These are phyloP conservation scores for Phytopythium montanum DNA, from an alignment of 352 stramenopile genomes.

Conservation along the genomic window DNA sequence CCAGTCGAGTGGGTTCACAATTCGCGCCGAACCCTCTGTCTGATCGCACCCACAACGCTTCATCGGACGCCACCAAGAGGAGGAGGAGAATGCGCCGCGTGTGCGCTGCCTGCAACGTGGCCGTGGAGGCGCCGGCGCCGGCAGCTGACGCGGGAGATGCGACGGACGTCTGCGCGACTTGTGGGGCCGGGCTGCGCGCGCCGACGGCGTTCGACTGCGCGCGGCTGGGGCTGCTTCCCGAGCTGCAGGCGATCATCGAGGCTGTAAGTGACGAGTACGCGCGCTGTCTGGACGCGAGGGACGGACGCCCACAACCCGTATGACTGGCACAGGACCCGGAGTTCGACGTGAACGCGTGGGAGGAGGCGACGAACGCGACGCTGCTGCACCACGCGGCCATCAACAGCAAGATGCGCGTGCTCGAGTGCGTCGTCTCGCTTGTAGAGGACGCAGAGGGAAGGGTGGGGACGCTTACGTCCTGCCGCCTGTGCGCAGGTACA, in stretches of 20 bases:
- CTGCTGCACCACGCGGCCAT: slow-evolving; percentile 75
- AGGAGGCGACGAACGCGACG: slow-evolving; percentile 52
- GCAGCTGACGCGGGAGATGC: background rate
- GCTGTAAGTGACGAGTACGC: background rate
- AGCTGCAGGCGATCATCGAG: slow-evolving; percentile 51
- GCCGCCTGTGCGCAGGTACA: slow-evolving; percentile 38
- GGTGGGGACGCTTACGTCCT: no score
- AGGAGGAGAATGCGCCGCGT: slow-evolving; percentile 22
- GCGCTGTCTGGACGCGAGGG: background rate
- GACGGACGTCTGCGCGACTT: slow-evolving; percentile 37
- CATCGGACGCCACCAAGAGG: background rate
- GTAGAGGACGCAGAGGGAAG: no score
- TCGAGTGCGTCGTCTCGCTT: slow-evolving; percentile 37
- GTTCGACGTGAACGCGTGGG: slow-evolving; percentile 60
- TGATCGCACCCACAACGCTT: no score
- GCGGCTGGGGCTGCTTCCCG: slow-evolving; percentile 47
- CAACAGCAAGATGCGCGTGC: slow-evolving; percentile 74
- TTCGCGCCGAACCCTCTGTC: no score
- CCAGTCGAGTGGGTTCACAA: no score
- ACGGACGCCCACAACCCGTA: background rate
- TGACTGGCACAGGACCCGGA: slow-evolving; percentile 21
- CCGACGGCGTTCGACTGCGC: slow-evolving; percentile 65
- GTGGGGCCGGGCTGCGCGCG: slow-evolving; percentile 20
- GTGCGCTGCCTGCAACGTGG: slow-evolving; percentile 28
- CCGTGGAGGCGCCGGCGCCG: background rate